Evolutionary conservation across 2,329 filamentous ascomycete genomes (phyloP), one percentile per base, ranked within the genome.

Genomic region (Colletotrichum caudatum): DNA sequence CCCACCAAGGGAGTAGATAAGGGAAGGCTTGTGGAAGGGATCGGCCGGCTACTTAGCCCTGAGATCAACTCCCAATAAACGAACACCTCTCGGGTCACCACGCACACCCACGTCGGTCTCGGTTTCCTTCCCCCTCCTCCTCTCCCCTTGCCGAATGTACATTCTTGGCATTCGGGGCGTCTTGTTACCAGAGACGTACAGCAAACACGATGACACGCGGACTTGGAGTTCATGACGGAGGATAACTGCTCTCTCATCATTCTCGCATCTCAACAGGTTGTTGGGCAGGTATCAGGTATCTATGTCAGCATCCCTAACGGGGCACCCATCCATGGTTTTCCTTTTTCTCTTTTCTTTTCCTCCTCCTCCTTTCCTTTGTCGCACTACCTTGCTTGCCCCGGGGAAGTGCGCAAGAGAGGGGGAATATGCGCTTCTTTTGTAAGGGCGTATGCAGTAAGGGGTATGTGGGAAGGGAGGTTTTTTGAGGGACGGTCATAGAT

Each of bases 231-330:
- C 54, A 64, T 61, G 60, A 63, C 59, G 58, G 70, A 65, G 66
- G 57, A 59, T 56, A 73, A 58, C 70, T 62, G 56, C 71, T 66
- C 64, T 65, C 65, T 69, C 70, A 66, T 62, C 64, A 57, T 58
- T 66, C 37, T 63, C 48, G 54, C 63, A 63, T 66, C 71, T 59
- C 68, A 69, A 68, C 50, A 71, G 58, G 53, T 64, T 53, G 65
- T 64, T 57, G 65, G 65, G 64, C 58, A 64, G 69, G 59, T 63
- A 63, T 73, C 68, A 69, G 62, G 67, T 66, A 66, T 68, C 68
- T 60, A 71, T 67, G 48, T 69, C 69, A 65, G 63, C 39, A 62
- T 56, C 51, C 37, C 41, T 51, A 73, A 74, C 50, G 46, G 37
- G 72, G 63, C 61, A 64, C 69, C 66, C 37, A 33, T 58, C 69